These are phyloP conservation scores for Penicillium concentricum DNA, from an alignment of 2,329 filamentous ascomycete genomes.

Conservation along the genomic window DNA sequence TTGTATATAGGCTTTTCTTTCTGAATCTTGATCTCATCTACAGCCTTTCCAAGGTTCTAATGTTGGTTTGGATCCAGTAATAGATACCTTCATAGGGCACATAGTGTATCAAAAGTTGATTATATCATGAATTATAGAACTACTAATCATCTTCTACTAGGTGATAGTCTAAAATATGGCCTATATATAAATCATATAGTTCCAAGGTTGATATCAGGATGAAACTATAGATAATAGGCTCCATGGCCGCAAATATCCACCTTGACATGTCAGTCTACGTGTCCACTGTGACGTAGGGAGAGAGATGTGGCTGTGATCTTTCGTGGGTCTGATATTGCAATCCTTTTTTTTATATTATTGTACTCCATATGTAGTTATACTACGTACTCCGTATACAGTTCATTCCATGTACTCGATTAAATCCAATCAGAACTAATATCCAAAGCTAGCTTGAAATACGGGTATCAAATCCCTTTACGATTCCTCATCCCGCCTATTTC, in stretches of 20 bases:
- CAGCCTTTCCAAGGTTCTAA: background rate
- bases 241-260: background rate
- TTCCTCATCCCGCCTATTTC: conserved; percentile 2
- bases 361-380: too few species aligned
- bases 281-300: conserved; percentile 11
- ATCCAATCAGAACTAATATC: too few species aligned
- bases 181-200: background rate
- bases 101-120: too few species aligned
- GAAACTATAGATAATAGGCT: background rate
- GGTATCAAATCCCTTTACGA: background rate
- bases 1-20: too few species aligned
- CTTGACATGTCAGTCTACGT: background rate
- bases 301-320: too few species aligned
- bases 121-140: background rate
- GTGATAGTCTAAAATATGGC: background rate
- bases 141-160: background rate
- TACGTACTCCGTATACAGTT: too few species aligned
- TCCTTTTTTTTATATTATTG: too few species aligned
- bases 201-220: background rate
- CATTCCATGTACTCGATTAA: too few species aligned
- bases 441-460: background rate
- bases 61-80: background rate
- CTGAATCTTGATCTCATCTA: background rate
- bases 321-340: too few species aligned
- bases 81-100: background rate